Evolutionary conservation across 1,284 basidiomycete species (phyloP).

Genomic region (Apiotrichum porosum): DNA sequence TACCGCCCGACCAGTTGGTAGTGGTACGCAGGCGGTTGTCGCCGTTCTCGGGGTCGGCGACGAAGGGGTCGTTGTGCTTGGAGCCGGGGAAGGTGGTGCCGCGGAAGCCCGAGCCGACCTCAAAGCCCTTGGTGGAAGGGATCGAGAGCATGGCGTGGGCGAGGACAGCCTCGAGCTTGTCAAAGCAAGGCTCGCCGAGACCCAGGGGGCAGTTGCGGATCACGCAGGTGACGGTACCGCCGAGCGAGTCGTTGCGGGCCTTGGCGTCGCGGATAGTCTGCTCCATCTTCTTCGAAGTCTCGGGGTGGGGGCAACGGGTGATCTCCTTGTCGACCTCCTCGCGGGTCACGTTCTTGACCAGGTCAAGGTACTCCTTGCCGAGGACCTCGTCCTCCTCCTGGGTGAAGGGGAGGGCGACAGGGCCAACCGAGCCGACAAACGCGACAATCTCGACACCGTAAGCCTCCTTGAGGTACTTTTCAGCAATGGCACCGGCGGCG

Average conservation of each 20-base stretch:
- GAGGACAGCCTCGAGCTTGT: conserved; percentile 95
- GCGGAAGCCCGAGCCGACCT: conserved; percentile 94
- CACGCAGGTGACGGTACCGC: conserved; percentile 94
- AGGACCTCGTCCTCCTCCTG: conserved; percentile 74
- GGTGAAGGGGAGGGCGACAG: conserved; percentile 65
- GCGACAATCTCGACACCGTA: conserved; percentile 93
- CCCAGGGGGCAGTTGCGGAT: conserved; percentile 86
- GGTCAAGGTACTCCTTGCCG: conserved; percentile 73
- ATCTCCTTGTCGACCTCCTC: conserved; percentile 81
- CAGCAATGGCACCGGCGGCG: conserved; percentile 95
- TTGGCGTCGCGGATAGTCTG: conserved; percentile 92
- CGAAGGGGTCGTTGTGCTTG: conserved; percentile 89
- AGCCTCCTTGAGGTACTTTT: conserved; percentile 85
- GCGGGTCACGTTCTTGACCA: conserved; percentile 76
- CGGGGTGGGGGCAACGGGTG: conserved; percentile 85
- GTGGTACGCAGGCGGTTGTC: conserved; percentile 62
- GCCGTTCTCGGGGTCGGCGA: conserved; percentile 57
- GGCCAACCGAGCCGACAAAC: conserved; percentile 94
- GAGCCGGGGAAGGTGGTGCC: conserved; percentile 93
- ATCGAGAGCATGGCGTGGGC: conserved; percentile 99
- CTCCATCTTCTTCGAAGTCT: conserved; percentile 85
- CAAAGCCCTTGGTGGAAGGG: conserved; percentile 97
- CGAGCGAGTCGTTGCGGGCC: conserved; percentile 85
- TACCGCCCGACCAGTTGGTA: conserved; percentile 95
- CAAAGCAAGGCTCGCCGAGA: conserved; percentile 95